These are phyloP conservation scores for Nitzschia putrida DNA, from an alignment of 108 stramenopile genomes.

Conservation along the genomic window DNA sequence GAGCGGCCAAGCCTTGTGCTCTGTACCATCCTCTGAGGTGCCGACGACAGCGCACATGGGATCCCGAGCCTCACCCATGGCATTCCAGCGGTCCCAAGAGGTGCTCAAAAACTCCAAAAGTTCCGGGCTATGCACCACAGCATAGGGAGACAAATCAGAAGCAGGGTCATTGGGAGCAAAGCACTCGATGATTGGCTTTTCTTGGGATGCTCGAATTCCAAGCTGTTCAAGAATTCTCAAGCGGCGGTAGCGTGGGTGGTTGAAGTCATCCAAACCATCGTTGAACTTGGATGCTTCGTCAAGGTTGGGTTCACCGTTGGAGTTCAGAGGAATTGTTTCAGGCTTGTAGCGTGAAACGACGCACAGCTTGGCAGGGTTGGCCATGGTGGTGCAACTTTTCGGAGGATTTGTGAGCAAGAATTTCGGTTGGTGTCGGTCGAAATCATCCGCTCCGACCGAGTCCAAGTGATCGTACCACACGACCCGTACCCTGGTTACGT, in stretches of 20 bases:
- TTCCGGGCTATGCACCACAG: constrained; percentile 20
- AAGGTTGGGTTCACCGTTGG: constrained; percentile 8
- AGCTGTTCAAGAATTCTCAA: constrained; percentile 51
- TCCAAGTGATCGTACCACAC: too few species aligned
- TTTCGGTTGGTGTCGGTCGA: too few species aligned
- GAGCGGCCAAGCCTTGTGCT: constrained; percentile 14
- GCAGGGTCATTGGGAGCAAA: neutral
- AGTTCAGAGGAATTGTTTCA: constrained; percentile 1
- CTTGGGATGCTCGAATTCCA: neutral
- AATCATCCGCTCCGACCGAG: too few species aligned
- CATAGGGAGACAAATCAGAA: constrained; percentile 21
- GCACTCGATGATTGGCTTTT: constrained; percentile 2
- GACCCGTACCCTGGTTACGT: too few species aligned
- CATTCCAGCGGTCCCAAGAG: constrained; percentile 50
- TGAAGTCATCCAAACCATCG: constrained; percentile 61
- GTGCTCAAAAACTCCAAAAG: constrained; percentile 46
- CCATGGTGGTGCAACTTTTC: constrained; percentile 1
- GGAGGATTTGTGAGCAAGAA: too few species aligned
- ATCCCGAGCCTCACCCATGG: constrained; percentile 41
- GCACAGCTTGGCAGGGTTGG: neutral
- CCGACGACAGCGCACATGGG: neutral
- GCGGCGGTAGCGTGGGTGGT: constrained; percentile 69
- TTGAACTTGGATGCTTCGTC: constrained; percentile 4
- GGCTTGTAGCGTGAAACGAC: constrained; percentile 16
- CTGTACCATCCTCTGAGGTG: neutral